phyloP scores from a whole-genome alignment of 2,329 filamentous ascomycete genomes.

The Neurospora sp. region DNA sequence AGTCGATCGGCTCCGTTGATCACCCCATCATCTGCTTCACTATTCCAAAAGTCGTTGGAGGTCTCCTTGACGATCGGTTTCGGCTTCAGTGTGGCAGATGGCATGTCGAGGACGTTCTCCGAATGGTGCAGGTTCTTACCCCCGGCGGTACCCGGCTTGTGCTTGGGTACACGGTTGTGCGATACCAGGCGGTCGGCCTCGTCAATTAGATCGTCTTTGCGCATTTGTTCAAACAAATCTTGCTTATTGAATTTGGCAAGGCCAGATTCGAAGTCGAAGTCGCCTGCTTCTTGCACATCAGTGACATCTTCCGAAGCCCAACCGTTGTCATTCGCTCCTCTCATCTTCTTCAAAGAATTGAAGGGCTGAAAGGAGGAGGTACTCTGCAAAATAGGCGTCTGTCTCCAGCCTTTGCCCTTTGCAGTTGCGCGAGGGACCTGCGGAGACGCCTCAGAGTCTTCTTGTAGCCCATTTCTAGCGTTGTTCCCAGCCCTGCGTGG shows the following conservation, averaged over 20 bases:
- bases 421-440: constrained; percentile 16
- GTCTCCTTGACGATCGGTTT: constrained; percentile 22
- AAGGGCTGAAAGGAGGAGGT: constrained; percentile 55
- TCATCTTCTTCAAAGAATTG: constrained; percentile 45
- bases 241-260: constrained; percentile 93
- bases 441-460: constrained; percentile 19
- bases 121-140: constrained; percentile 88
- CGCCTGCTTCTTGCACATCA: constrained; percentile 84
- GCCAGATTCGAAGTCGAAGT: constrained; percentile 87
- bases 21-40: constrained; percentile 57
- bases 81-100: constrained; percentile 27
- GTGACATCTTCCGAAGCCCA: constrained; percentile 96
- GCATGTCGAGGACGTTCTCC: constrained; percentile 77
- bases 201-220: constrained; percentile 79
- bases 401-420: constrained; percentile 47
- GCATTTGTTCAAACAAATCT: constrained; percentile 82
- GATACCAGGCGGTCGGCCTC: constrained; percentile 84
- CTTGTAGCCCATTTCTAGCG: constrained; percentile 16
- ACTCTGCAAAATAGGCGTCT: constrained; percentile 51
- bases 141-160: constrained; percentile 59
- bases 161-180: constrained; percentile 61
- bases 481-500: constrained; percentile 24
- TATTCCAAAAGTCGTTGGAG: constrained; percentile 58
- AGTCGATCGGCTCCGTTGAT: constrained; percentile 34
- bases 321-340: constrained; percentile 53